phyloP scores from a whole-genome alignment of 805 yeast species.

The Saturnispora quitensis region DNA sequence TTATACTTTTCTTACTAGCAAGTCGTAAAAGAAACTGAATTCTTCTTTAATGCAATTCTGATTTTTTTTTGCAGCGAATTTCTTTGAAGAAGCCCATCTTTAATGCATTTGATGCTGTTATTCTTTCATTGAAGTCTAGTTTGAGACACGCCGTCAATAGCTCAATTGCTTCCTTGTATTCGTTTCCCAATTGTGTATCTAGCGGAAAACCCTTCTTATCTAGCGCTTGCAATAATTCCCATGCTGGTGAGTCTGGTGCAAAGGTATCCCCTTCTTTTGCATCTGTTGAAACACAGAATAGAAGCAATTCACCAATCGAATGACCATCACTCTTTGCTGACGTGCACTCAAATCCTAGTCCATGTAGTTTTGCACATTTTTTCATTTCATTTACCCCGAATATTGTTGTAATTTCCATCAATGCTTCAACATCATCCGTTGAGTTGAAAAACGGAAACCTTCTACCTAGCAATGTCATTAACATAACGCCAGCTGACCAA shows the following conservation, averaged over 20 bases:
- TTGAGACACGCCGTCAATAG: conserved; percentile 48
- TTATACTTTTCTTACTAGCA: background rate
- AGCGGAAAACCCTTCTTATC: conserved; percentile 33
- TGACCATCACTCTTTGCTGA: conserved; percentile 41
- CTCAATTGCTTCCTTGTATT: conserved; percentile 40
- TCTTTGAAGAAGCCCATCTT: conserved; percentile 47
- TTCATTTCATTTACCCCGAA: conserved; percentile 71
- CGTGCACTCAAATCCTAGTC: conserved; percentile 71
- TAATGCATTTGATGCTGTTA: conserved; percentile 49
- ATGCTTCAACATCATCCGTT: conserved; percentile 85
- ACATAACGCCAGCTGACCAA: conserved; percentile 89
- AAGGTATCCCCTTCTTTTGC: conserved; percentile 45
- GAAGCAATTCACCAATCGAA: conserved; percentile 33
- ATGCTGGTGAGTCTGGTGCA: conserved; percentile 64
- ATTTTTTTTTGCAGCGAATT: conserved; percentile 1
- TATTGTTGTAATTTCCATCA: conserved; percentile 71
- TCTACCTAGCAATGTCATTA: conserved; percentile 65
- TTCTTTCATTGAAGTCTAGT: conserved; percentile 48
- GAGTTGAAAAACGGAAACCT: conserved; percentile 93
- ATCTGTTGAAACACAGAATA: conserved; percentile 37
- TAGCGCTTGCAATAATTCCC: conserved; percentile 48
- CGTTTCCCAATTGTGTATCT: conserved; percentile 29
- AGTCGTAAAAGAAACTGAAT: background rate
- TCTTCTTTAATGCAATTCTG: background rate
- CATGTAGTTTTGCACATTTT: conserved; percentile 76